These are phyloP conservation scores for Ogataea pini DNA, from an alignment of 805 yeast species.

Conservation along the genomic window DNA sequence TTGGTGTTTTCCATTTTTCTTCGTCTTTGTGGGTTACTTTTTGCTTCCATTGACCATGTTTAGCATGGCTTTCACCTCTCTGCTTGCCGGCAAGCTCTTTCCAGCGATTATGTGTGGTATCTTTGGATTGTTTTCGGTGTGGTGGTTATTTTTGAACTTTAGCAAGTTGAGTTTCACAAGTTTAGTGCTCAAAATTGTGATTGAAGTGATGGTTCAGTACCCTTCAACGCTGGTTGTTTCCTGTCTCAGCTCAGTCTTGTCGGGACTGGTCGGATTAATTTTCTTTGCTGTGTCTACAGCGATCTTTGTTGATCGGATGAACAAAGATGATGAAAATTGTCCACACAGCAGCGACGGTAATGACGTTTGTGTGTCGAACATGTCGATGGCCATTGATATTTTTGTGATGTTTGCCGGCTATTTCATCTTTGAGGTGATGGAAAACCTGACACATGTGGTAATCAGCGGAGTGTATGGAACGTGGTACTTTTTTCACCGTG, in stretches of 20 bases:
- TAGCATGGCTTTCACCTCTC: constrained; percentile 22
- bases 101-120: constrained; percentile 20
- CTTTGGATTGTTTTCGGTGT: constrained; percentile 23
- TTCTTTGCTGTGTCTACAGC: constrained; percentile 68
- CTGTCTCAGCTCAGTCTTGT: constrained; percentile 39
- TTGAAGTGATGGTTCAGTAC: constrained; percentile 71
- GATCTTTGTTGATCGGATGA: constrained; percentile 26
- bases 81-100: constrained; percentile 24
- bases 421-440: constrained; percentile 78
- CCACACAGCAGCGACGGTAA: constrained; percentile 31
- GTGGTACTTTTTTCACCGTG: constrained; percentile 72
- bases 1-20: constrained; percentile 30
- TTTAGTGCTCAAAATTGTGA: constrained; percentile 42
- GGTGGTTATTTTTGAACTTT: constrained; percentile 28
- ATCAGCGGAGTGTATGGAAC: constrained; percentile 85
- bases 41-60: constrained; percentile 31
- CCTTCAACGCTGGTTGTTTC: constrained; percentile 66
- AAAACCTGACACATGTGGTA: constrained; percentile 77
- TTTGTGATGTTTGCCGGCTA: constrained; percentile 82
- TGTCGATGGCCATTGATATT: constrained; percentile 39
- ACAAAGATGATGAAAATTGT: constrained; percentile 55
- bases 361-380: constrained; percentile 34
- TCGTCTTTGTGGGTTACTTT: constrained; percentile 32
- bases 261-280: constrained; percentile 62
- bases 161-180: constrained; percentile 34